phyloP scores from a whole-genome alignment of 2,329 filamentous ascomycete genomes.

The Talaromyces piceae region DNA sequence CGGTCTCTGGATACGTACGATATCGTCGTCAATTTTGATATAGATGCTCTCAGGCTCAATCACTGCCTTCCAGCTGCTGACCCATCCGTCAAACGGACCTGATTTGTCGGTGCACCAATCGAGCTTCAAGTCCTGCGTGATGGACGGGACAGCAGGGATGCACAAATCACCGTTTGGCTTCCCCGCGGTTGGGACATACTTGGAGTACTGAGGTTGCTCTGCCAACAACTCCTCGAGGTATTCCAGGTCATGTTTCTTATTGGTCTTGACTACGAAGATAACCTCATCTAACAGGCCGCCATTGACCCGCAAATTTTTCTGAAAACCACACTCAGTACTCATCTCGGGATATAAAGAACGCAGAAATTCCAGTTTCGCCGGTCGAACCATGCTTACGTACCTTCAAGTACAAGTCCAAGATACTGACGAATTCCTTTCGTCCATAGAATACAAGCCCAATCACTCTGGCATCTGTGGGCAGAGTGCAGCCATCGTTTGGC shows the following conservation, averaged over 20 bases:
- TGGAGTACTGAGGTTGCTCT: conserved; percentile 2
- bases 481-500: background rate
- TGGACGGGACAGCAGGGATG: background rate
- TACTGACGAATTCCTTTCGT: background rate
- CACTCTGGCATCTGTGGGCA: background rate
- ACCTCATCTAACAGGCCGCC: background rate
- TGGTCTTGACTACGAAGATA: conserved; percentile 1
- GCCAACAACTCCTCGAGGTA: background rate
- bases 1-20: background rate
- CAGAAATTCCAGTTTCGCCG: background rate
- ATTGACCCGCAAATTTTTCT: conserved; percentile 2
- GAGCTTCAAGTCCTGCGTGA: background rate
- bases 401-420: conserved; percentile 1
- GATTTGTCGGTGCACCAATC: background rate
- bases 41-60: background rate
- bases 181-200: background rate
- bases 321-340: background rate
- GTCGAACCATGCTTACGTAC: background rate
- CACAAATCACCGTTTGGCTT: background rate
- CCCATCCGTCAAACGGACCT: background rate
- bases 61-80: background rate
- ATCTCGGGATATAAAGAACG: too few species aligned
- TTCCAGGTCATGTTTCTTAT: background rate
- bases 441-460: conserved; percentile 2
- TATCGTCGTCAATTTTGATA: conserved; percentile 1